Evolutionary conservation across 345 rosid species (phyloP).

Genomic region (Gossypium turneri): DNA sequence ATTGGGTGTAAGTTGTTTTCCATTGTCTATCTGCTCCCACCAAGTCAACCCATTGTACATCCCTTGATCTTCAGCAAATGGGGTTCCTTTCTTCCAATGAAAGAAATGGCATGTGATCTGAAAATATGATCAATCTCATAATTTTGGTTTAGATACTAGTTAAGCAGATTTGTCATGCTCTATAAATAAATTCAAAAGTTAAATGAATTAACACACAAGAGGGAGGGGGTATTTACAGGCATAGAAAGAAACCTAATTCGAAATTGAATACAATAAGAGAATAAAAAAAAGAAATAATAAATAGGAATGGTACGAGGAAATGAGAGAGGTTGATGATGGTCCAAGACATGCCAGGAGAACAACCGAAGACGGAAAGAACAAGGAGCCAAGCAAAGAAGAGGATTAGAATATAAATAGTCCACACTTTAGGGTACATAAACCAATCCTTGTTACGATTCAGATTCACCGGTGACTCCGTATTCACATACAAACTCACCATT

Average conservation of each 20-base stretch:
- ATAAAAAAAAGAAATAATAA: background rate
- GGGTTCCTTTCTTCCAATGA: constrained; percentile 99
- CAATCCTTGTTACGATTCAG: constrained; percentile 80
- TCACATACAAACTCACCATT: constrained; percentile 59
- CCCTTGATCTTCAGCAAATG: constrained; percentile 94
- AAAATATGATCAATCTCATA: constrained; percentile 2
- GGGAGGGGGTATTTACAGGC: too few species aligned
- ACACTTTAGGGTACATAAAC: constrained; percentile 79
- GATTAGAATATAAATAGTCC: constrained; percentile 12
- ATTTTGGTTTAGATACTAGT: constrained; percentile 3
- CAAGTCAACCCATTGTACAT: constrained; percentile 87
- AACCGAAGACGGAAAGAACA: constrained; percentile 59
- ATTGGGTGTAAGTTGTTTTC: constrained; percentile 90
- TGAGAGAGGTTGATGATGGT: constrained; percentile 73
- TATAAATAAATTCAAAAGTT: too few species aligned
- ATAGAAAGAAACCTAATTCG: constrained; percentile 13
- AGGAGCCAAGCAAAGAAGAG: constrained; percentile 71
- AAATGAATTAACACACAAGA: too few species aligned
- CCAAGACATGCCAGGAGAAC: constrained; percentile 86
- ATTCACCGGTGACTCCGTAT: constrained; percentile 68
- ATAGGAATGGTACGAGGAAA: constrained; percentile 37
- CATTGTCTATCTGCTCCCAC: constrained; percentile 98
- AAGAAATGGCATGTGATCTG: constrained; percentile 91
- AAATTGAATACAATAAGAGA: background rate
- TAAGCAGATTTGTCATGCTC: constrained; percentile 1